Conservation (phyloP, 2,329 filamentous ascomycete species). For the Pseudohalonectria lignicola region DNA sequence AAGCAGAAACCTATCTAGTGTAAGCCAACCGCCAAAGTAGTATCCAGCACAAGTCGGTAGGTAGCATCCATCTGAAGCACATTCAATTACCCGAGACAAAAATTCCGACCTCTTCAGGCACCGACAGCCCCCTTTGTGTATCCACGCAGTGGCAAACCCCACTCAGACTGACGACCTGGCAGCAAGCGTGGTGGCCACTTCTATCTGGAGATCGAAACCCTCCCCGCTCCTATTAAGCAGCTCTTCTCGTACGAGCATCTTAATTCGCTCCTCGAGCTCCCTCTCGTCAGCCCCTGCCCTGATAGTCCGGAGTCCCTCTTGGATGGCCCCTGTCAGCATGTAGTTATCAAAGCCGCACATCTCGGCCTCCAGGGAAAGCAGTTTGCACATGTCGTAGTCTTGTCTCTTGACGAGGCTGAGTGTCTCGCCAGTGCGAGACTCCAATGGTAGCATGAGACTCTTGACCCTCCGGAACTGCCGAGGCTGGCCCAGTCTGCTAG, state of each 20-base stretch:
- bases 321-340: neutral
- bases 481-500: neutral
- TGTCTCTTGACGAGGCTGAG: neutral
- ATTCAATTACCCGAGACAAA: too few species aligned
- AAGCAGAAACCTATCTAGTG: too few species aligned
- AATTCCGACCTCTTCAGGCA: too few species aligned
- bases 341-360: slow-evolving; percentile 1
- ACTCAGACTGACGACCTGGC: too few species aligned
- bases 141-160: too few species aligned
- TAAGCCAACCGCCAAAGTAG: too few species aligned
- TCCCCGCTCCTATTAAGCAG: neutral
- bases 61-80: too few species aligned
- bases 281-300: too few species aligned
- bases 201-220: neutral
- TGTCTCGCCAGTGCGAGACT: neutral
- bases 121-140: too few species aligned
- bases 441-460: neutral
- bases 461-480: neutral
- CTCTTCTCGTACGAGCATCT: neutral
- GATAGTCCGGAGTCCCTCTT: neutral
- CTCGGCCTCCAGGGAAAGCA: neutral
- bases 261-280: neutral
- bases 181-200: too few species aligned
- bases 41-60: too few species aligned
- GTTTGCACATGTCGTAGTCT: neutral